These are phyloP conservation scores for Arthroderma sp. DNA, from an alignment of 2,329 filamentous ascomycete genomes.

Conservation along the genomic window DNA sequence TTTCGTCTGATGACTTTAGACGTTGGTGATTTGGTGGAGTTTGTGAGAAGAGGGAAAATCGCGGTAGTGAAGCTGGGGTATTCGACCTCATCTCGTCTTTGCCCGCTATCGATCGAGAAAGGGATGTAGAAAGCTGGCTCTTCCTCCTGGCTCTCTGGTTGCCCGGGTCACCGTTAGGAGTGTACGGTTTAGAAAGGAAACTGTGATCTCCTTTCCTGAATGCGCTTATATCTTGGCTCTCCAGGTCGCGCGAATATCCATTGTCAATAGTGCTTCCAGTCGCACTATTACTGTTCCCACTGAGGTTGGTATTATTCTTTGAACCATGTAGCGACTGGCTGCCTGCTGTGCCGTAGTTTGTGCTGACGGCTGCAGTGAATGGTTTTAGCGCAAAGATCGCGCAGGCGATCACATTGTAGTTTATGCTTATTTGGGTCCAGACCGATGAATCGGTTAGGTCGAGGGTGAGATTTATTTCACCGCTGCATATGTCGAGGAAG, in stretches of 20 bases:
- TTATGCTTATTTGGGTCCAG: slow-evolving; percentile 28
- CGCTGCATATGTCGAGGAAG: slow-evolving; percentile 21
- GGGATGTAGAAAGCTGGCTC: not conserved
- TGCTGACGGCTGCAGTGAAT: slow-evolving; percentile 29
- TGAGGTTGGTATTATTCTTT: slow-evolving; percentile 8
- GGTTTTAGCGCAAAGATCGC: slow-evolving; percentile 28
- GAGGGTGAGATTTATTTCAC: slow-evolving; percentile 26
- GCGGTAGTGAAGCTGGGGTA: not conserved
- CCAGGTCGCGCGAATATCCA: not conserved
- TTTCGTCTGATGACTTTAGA: not conserved
- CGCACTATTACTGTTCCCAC: not conserved
- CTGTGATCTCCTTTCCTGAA: not conserved
- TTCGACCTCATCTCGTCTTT: not conserved
- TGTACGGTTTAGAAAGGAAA: not conserved
- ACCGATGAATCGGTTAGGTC: slow-evolving; percentile 24
- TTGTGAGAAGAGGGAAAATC: slow-evolving; percentile 1
- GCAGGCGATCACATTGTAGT: slow-evolving; percentile 28
- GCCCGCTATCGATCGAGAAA: not conserved
- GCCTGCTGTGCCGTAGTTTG: slow-evolving; percentile 26
- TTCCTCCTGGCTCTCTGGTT: not conserved
- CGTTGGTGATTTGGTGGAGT: not conserved
- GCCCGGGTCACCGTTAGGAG: not conserved
- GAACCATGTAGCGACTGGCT: slow-evolving; percentile 19
- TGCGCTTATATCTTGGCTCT: not conserved
- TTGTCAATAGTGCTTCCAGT: not conserved